A percentile compares a stretch with the other conserved stretches of the same genome.
phyloP scores from a whole-genome alignment of 495 filamentous ascomycete species.

The Podospora tetraspora region DNA sequence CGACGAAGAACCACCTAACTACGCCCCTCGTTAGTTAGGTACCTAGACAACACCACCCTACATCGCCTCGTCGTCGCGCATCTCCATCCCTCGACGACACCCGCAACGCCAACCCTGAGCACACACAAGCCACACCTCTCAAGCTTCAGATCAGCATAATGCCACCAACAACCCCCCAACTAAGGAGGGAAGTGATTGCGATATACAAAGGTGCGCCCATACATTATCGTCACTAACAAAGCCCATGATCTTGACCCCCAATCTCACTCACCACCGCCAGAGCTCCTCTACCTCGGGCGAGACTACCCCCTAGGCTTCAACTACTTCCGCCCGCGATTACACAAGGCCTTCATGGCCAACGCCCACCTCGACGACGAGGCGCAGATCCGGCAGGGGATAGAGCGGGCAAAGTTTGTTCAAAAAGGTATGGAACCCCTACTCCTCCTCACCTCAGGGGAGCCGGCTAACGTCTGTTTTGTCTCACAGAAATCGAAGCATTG shows the following conservation, averaged over 20 bases:
- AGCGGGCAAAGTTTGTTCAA: slow-evolving; percentile 78
- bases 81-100: not conserved
- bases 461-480: too few species aligned
- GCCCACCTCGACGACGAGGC: slow-evolving; percentile 62
- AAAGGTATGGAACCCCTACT: slow-evolving; percentile 54
- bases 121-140: not conserved
- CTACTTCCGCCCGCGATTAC: slow-evolving; percentile 76
- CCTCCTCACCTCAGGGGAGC: too few species aligned
- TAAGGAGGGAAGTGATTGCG: slow-evolving; percentile 74
- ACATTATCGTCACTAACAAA: not conserved
- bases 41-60: not conserved
- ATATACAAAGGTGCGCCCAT: slow-evolving; percentile 73
- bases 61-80: not conserved
- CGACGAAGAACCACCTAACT: not conserved
- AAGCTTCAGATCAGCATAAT: not conserved
- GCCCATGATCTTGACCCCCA: not conserved
- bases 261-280: slow-evolving; percentile 38
- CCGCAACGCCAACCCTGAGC: not conserved
- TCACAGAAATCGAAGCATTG: slow-evolving; percentile 92
- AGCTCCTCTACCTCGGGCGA: slow-evolving; percentile 76
- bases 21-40: too few species aligned
- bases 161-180: slow-evolving; percentile 42
- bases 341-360: slow-evolving; percentile 77
- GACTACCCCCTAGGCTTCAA: slow-evolving; percentile 83
- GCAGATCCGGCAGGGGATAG: slow-evolving; percentile 69